Conservation (phyloP, 2,329 filamentous ascomycete genomes). For the Penicillium palitans region DNA sequence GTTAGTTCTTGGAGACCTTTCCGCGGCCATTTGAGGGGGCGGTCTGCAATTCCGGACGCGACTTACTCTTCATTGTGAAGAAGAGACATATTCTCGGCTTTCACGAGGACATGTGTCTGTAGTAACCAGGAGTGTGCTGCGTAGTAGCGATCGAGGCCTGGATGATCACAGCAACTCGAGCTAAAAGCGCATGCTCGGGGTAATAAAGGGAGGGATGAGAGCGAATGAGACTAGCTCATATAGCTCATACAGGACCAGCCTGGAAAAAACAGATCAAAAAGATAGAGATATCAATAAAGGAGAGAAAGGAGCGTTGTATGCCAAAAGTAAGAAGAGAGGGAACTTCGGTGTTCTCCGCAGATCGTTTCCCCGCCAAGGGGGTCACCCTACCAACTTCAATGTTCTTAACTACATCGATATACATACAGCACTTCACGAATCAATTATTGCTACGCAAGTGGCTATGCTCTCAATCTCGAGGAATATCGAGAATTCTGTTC, state of each 20-base stretch:
- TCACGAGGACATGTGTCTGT: neutral
- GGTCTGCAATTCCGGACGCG: neutral
- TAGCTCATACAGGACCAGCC: conserved; percentile 38
- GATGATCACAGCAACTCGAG: conserved; percentile 1
- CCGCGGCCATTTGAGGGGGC: neutral
- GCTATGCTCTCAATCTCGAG: neutral
- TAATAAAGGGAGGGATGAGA: conserved; percentile 18
- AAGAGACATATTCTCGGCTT: conserved; percentile 45
- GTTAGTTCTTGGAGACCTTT: conserved; percentile 17
- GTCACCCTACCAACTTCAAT: neutral
- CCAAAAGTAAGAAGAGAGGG: conserved; percentile 8
- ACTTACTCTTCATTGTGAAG: conserved; percentile 55
- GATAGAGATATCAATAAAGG: conserved; percentile 10
- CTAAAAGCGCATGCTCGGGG: conserved; percentile 15
- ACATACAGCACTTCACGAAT: neutral
- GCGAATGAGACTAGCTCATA: conserved; percentile 13
- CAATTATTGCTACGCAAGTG: neutral
- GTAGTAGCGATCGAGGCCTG: conserved; percentile 7
- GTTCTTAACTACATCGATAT: neutral
- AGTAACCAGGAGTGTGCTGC: neutral
- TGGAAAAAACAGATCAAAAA: conserved; percentile 13
- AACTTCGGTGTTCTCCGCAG: conserved; percentile 17
- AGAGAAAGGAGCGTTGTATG: conserved; percentile 4
- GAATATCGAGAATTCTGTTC: no score
- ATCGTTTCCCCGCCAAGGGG: conserved; percentile 12